Evolutionary conservation across 2,329 filamentous ascomycete species (phyloP).

Genomic region (Fonsecaea pedrosoi): DNA sequence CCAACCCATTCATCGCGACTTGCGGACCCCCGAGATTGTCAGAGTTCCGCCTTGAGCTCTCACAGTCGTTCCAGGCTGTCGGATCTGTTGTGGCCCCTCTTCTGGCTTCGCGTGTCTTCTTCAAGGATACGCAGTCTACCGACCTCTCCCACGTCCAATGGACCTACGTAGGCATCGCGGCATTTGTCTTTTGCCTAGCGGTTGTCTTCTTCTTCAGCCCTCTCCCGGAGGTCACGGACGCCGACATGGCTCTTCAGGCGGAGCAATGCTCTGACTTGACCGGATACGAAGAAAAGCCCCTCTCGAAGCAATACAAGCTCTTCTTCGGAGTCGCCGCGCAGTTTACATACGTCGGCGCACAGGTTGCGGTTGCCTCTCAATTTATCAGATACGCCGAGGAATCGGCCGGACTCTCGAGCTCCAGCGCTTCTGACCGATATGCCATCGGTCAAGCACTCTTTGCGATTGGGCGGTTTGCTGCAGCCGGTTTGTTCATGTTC

Average conservation of each 20-base stretch:
- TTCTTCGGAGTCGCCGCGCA: constrained; percentile 79
- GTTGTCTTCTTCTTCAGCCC: constrained; percentile 69
- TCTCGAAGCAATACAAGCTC: constrained; percentile 74
- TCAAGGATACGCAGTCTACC: constrained; percentile 66
- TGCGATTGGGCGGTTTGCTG: constrained; percentile 75
- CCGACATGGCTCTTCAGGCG: constrained; percentile 69
- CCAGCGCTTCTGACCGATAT: constrained; percentile 70
- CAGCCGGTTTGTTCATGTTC: constrained; percentile 70
- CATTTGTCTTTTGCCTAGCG: constrained; percentile 72
- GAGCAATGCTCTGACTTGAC: constrained; percentile 48
- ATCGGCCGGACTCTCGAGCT: constrained; percentile 60
- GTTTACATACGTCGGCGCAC: constrained; percentile 75
- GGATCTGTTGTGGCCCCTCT: constrained; percentile 77
- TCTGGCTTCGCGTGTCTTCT: constrained; percentile 69
- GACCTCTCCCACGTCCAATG: constrained; percentile 74
- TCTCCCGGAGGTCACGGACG: constrained; percentile 75
- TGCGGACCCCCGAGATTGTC: constrained; percentile 78
- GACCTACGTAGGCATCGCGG: constrained; percentile 80
- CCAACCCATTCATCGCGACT: constrained; percentile 77
- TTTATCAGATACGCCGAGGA: constrained; percentile 74
- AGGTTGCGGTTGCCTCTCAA: constrained; percentile 41
- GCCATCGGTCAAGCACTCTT: constrained; percentile 80
- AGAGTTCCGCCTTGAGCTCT: constrained; percentile 78
- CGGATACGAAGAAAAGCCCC: constrained; percentile 63
- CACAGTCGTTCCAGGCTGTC: constrained; percentile 78